Evolutionary conservation across 2,329 filamentous ascomycete genomes (phyloP), one percentile per base, ranked within the genome.

Genomic region (Lecanicillium sp.): DNA sequence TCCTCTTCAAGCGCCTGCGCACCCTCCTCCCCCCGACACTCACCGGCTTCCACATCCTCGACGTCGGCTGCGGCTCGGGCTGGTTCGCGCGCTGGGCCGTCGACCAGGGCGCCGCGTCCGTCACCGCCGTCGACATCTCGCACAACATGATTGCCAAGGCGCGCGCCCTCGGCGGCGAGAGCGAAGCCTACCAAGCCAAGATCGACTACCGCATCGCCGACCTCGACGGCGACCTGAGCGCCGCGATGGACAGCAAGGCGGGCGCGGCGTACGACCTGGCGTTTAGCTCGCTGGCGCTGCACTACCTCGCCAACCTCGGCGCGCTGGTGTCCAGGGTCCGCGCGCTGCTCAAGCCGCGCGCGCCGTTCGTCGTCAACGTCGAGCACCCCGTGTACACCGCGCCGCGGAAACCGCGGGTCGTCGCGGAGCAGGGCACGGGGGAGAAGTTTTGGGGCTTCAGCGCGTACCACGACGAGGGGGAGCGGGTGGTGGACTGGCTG

Each of bases 341-440:
- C 29, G 43, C 54, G 14, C 56, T 59, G 21, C 57, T 72, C 23
- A 59, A 58, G 38, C 60, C 64, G 3, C 62, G 62, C 5, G 66
- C 66, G 3, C 52, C 53, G 6, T 57, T 72, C 20, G 66, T 73
- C 8, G 74, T 73, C 54, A 70, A 70, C 0, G 63, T 73, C 33
- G 72, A 75, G 54, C 72, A 75, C 50, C 71, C 72, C 0, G 64
- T 74, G 41, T 66, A 62, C 51, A 72, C 70, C n/a, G 66, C 69
- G 5, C 70, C 70, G 35, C 60, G 55, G 6, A 60, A 58, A 20
- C 60, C 61, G 8, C 52, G 52, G 8, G 62, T 66, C 17, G 53
- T 62, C 14, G 51, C 56, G 15, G 55, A 58, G n/a, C 51, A 62
- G n/a, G 58, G 59, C 11, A 53, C 55, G 12, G 60, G 60, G n/a